Percentiles rank a stretch among this genome's conserved stretches.
These are phyloP conservation scores for Psidium guajava DNA, from an alignment of 345 rosid genomes.

Conservation along the genomic window DNA sequence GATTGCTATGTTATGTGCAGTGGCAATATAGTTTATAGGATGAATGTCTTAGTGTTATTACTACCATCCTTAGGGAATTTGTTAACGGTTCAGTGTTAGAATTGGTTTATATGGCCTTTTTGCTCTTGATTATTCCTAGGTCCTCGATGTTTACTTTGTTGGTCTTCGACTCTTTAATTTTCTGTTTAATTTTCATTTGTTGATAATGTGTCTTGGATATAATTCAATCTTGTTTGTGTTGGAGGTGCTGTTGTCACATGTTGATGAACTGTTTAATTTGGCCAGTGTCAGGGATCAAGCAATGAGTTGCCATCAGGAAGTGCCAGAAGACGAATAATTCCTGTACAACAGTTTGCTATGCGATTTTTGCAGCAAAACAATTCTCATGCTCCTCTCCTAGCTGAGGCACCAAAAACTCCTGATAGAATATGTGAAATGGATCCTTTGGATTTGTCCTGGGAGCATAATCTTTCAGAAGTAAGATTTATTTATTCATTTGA, in stretches of 20 bases:
- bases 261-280: neutral
- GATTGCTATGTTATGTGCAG: neutral
- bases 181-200: neutral
- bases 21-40: neutral
- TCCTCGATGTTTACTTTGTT: neutral
- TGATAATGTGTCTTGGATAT: conserved; percentile 1
- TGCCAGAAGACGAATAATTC: conserved; percentile 17
- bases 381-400: conserved; percentile 36
- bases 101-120: neutral
- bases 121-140: neutral
- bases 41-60: neutral
- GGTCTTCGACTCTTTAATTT: neutral
- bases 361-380: conserved; percentile 59
- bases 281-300: conserved; percentile 36
- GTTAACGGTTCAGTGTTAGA: too few relatives aligned
- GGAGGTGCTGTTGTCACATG: neutral
- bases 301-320: conserved; percentile 24
- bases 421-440: conserved; percentile 45
- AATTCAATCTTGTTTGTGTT: neutral
- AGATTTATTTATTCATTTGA: conserved; percentile 1
- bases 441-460: conserved; percentile 46
- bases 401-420: conserved; percentile 53
- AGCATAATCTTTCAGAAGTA: conserved; percentile 82
- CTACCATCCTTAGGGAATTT: neutral
- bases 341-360: conserved; percentile 67